Conservation (phyloP, 441 rosid species). For the Croton setiger region DNA sequence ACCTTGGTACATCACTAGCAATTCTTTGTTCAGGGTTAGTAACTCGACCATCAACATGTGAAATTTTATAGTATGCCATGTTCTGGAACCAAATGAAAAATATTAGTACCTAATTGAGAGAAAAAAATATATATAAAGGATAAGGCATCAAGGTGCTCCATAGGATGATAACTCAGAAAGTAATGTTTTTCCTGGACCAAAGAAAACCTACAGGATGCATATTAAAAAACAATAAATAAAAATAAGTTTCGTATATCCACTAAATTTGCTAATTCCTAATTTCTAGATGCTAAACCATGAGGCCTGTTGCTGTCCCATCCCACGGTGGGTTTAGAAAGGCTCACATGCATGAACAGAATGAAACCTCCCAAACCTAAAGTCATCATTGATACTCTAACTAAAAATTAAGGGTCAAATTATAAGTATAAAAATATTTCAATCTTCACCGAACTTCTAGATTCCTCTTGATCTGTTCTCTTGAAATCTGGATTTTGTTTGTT, state of each 20-base stretch:
- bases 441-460: too few relatives aligned
- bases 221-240: neutral
- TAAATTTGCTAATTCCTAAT: neutral
- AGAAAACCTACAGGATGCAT: neutral
- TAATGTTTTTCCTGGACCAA: neutral
- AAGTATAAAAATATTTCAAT: too few relatives aligned
- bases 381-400: too few relatives aligned
- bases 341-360: neutral
- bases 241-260: neutral
- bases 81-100: conserved; percentile 54
- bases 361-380: neutral
- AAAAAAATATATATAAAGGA: conserved; percentile 7
- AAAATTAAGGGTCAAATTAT: too few relatives aligned
- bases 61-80: conserved; percentile 96
- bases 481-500: too few relatives aligned
- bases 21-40: conserved; percentile 93
- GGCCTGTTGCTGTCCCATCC: neutral
- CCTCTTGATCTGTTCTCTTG: too few relatives aligned
- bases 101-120: conserved; percentile 13
- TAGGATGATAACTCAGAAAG: neutral
- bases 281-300: neutral
- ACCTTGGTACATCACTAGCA: conserved; percentile 95
- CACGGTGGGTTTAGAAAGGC: neutral
- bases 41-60: conserved; percentile 95
- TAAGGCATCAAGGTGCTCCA: neutral